Conservation (phyloP, 2,329 filamentous ascomycete species). For the Tolypocladium tundrense region DNA sequence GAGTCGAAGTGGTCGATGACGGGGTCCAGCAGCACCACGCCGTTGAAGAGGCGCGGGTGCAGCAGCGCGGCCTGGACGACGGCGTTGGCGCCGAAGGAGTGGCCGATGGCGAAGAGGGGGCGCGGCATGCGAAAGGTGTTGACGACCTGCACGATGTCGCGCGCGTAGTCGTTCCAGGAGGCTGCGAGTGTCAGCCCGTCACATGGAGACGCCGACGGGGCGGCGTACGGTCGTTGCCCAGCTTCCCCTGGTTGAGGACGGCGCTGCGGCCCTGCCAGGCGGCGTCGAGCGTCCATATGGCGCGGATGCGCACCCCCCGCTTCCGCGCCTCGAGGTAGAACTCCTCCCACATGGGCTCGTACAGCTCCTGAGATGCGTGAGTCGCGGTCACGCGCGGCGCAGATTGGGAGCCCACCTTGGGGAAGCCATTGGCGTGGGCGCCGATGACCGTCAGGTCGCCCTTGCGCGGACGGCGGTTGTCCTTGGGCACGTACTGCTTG, state of each 20-base stretch:
- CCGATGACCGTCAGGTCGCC: conserved; percentile 80
- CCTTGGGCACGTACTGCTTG: conserved; percentile 78
- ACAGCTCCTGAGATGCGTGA: conserved; percentile 56
- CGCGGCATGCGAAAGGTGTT: conserved; percentile 74
- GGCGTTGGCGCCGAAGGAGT: conserved; percentile 76
- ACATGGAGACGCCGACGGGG: background rate
- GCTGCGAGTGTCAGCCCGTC: conserved; percentile 34
- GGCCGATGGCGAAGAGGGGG: conserved; percentile 74
- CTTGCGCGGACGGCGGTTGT: conserved; percentile 55
- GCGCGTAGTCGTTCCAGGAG: conserved; percentile 74
- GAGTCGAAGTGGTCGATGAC: conserved; percentile 50
- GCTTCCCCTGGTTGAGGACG: conserved; percentile 60
- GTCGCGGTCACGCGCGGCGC: background rate
- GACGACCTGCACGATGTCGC: conserved; percentile 76
- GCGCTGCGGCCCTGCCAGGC: conserved; percentile 75
- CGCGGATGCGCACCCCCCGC: conserved; percentile 59
- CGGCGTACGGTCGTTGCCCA: conserved; percentile 74
- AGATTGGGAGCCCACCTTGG: no score
- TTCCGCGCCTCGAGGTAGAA: conserved; percentile 48
- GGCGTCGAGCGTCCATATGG: conserved; percentile 87
- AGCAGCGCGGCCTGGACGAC: conserved; percentile 62
- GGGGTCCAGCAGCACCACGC: conserved; percentile 73
- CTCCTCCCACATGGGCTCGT: conserved; percentile 87
- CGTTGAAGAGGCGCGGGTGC: conserved; percentile 70
- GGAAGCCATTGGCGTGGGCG: conserved; percentile 85